phyloP scores from a whole-genome alignment of 2,329 filamentous ascomycete genomes.

The Sclerotinia trifoliorum region DNA sequence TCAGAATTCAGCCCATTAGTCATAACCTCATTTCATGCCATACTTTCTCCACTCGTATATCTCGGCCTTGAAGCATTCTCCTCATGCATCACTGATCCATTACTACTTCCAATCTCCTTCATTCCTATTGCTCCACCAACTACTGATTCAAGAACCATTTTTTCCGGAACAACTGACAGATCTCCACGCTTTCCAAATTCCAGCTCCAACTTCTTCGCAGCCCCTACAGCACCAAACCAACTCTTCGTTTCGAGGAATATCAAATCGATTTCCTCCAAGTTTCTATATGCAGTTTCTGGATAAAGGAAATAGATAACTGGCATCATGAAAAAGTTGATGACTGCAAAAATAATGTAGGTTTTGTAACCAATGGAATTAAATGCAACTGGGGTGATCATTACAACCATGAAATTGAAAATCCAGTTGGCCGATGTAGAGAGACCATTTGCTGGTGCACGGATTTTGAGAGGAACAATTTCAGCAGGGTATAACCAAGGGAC shows the following conservation, averaged over 20 bases:
- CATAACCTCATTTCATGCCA: neutral
- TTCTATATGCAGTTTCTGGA: constrained; percentile 47
- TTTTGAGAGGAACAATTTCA: constrained; percentile 53
- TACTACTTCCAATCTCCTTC: neutral
- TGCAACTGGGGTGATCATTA: constrained; percentile 41
- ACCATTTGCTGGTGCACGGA: constrained; percentile 57
- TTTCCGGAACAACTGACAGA: constrained; percentile 13
- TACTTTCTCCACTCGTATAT: neutral
- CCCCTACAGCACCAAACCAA: constrained; percentile 10
- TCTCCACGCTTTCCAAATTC: constrained; percentile 16
- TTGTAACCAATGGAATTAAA: constrained; percentile 55
- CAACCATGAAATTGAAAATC: constrained; percentile 53
- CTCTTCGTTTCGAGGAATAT: constrained; percentile 1
- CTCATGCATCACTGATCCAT: neutral
- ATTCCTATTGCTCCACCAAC: neutral
- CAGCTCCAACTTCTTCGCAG: constrained; percentile 1
- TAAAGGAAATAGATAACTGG: constrained; percentile 49
- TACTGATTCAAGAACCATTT: neutral
- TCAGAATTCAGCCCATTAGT: neutral
- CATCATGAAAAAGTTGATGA: constrained; percentile 48
- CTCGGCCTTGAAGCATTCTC: neutral
- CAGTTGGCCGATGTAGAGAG: constrained; percentile 45
- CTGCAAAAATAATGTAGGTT: constrained; percentile 55
- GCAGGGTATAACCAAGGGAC: constrained; percentile 51
- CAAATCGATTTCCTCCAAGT: constrained; percentile 19